Evolutionary conservation across 495 filamentous ascomycete species (phyloP), one percentile per base, ranked within the genome.

Genomic region (Glarea lozoyensis): DNA sequence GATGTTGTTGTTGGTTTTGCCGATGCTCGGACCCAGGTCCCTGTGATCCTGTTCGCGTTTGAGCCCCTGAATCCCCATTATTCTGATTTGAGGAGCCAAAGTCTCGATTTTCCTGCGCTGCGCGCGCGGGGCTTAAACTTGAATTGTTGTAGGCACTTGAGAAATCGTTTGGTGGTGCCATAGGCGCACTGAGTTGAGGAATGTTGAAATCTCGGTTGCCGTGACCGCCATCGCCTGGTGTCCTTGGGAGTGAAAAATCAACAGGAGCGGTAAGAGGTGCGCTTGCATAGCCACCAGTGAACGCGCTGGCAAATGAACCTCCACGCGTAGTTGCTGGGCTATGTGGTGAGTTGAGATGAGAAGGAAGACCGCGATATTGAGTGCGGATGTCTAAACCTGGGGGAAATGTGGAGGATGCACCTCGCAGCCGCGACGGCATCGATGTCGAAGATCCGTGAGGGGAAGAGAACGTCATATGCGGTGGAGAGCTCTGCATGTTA

Each of bases 131-230:
- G 33, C 42, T 52, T 7, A 43, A 3, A 33, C 15, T 54, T 20
- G 50, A 43, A 34, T 43, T 48, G n/a, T n/a, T n/a, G 35, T 57
- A 57, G 12, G 50, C 50, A 30, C 43, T 54, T 29, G 43, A 42
- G 43, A 74, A 76, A 32, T 76, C 70, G 39, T 64, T 64, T 1
- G 69, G 62, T 23, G 69, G 67, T 4, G 66, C 66, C 52, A 76
- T 74, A 11, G 72, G 72, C 2, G 70, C 70, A 53, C 68, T 72
- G 61, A 76, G 63, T 51, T 74, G 70, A 3, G 70, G 67, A 52
- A 74, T 73, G 10, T 66, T 67, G 55, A 72, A 74, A 42, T 76
- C 69, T 19, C 54, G 33, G 15, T 25, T 37, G 29, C 22, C 39
- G 10, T 56, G 58, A n/a, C 60, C 52, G 7, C 51, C 58, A 43